A percentile compares a stretch with the other conserved stretches of the same genome.
Conservation (phyloP, 2,329 filamentous ascomycete species). For the Aspergillus tubingensis region DNA sequence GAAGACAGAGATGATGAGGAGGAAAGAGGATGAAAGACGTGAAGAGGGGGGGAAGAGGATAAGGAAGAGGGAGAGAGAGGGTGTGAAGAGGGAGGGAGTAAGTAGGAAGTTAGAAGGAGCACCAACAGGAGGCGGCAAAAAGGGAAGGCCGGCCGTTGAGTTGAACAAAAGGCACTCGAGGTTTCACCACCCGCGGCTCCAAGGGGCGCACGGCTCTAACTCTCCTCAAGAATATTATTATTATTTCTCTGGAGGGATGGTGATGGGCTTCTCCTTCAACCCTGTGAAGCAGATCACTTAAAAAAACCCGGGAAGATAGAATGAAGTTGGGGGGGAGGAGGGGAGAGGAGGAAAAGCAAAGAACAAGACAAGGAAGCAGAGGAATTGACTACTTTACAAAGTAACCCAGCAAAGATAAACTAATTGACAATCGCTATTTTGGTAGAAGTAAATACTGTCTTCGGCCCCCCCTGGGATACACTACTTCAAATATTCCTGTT, state of each 20-base stretch:
- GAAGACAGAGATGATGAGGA: slow-evolving; percentile 3
- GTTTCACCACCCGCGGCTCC: slow-evolving; percentile 5
- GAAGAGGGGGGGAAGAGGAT: slow-evolving; percentile 14
- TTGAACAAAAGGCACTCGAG: slow-evolving; percentile 5
- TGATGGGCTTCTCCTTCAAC: no score
- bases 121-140: slow-evolving; percentile 17
- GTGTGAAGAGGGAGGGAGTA: slow-evolving; percentile 12
- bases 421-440: no score
- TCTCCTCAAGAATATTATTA: not conserved
- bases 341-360: no score
- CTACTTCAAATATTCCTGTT: not conserved
- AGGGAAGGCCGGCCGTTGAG: not conserved
- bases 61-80: slow-evolving; percentile 14
- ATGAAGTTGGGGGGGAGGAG: no score
- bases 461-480: not conserved
- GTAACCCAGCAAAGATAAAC: no score
- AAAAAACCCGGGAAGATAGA: no score
- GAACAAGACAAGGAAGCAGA: no score
- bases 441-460: not conserved
- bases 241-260: no score
- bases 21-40: slow-evolving; percentile 13
- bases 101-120: slow-evolving; percentile 9
- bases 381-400: no score
- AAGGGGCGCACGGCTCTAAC: not conserved
- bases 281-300: no score